Conservation (phyloP, 2,329 filamentous ascomycete genomes). For the Fusarium citri region DNA sequence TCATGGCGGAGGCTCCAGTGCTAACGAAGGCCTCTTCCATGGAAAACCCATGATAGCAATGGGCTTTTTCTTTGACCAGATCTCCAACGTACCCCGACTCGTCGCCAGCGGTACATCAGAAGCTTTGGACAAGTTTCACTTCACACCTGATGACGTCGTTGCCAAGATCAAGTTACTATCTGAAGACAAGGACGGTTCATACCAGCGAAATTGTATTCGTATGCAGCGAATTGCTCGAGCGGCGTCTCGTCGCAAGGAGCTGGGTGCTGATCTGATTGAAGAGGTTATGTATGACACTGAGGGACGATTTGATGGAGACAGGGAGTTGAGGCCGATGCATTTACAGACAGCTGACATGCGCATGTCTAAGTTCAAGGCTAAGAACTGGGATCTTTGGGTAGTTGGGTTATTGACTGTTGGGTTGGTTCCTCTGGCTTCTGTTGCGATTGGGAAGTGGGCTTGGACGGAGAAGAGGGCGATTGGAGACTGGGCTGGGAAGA, state of each 20-base stretch:
- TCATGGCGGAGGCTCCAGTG: constrained; percentile 54
- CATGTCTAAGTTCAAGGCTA: constrained; percentile 53
- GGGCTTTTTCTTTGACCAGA: constrained; percentile 56
- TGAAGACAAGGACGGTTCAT: constrained; percentile 45
- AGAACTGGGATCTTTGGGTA: constrained; percentile 53
- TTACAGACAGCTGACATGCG: constrained; percentile 57
- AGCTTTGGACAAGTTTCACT: constrained; percentile 50
- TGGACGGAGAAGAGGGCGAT: neutral
- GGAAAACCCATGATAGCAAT: constrained; percentile 52
- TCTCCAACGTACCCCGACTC: constrained; percentile 52
- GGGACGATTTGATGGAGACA: constrained; percentile 24
- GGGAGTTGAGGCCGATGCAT: constrained; percentile 52
- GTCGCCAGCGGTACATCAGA: constrained; percentile 50
- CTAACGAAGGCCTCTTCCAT: constrained; percentile 55
- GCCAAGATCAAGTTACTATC: constrained; percentile 16
- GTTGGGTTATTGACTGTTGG: neutral
- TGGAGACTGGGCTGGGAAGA: neutral
- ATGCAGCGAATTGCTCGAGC: constrained; percentile 53
- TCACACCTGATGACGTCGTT: neutral
- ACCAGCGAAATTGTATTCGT: constrained; percentile 49
- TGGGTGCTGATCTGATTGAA: constrained; percentile 54
- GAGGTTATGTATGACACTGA: constrained; percentile 54
- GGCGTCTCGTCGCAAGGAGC: constrained; percentile 51
- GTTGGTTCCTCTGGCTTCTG: neutral
- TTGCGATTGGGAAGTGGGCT: constrained; percentile 1